Evolutionary conservation across 2,329 filamentous ascomycete species (phyloP).

Genomic region (Cordyceps cateniannulata): DNA sequence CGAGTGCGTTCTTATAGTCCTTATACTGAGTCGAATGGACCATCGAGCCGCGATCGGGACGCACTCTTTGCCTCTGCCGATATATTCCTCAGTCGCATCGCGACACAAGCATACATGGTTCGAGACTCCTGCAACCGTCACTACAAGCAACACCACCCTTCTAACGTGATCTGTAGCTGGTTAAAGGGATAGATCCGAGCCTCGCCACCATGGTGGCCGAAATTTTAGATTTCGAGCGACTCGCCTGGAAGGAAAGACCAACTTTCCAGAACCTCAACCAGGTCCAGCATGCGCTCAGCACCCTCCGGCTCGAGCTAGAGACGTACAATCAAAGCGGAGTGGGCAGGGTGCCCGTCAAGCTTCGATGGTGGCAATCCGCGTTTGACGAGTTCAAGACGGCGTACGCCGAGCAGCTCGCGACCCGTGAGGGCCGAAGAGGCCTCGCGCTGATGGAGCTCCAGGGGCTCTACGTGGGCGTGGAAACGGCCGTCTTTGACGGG

Average conservation of each 20-base stretch:
- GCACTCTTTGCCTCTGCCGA: slow-evolving; percentile 1
- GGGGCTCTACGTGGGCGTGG: not conserved
- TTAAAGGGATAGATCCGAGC: slow-evolving; percentile 1
- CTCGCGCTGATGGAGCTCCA: slow-evolving; percentile 6
- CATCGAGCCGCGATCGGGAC: not conserved
- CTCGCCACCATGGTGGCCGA: not conserved
- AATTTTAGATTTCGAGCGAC: slow-evolving; percentile 1
- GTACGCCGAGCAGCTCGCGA: not conserved
- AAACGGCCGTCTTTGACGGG: slow-evolving; percentile 1
- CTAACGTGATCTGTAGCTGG: not conserved
- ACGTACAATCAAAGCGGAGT: slow-evolving; percentile 3
- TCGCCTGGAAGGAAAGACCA: slow-evolving; percentile 1
- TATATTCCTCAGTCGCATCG: slow-evolving; percentile 3
- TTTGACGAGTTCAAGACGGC: not conserved
- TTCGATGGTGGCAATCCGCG: slow-evolving; percentile 3
- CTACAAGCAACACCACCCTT: no score
- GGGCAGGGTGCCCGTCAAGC: not conserved
- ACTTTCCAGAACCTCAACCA: slow-evolving; percentile 6
- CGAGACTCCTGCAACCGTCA: not conserved
- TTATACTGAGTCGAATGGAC: not conserved
- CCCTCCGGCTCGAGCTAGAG: slow-evolving; percentile 9
- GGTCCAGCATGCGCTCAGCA: slow-evolving; percentile 1
- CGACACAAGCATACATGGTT: slow-evolving; percentile 6
- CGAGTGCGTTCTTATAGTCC: not conserved
- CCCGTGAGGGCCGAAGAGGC: not conserved